Evolutionary conservation across 2,329 filamentous ascomycete genomes (phyloP).

Genomic region (Hymenoscyphus salicellus): DNA sequence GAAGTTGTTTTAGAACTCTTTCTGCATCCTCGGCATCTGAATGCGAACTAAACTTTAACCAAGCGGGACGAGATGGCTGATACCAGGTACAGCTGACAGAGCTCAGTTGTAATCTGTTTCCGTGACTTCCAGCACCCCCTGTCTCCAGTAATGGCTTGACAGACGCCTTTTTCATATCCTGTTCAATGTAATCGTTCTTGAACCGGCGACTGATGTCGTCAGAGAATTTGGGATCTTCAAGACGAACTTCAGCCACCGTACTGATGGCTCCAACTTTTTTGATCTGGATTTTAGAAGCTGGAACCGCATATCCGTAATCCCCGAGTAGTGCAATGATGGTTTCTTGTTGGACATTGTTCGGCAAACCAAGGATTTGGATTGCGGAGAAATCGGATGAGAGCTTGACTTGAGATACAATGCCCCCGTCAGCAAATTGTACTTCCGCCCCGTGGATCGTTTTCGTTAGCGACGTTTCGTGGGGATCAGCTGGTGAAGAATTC

Average conservation of each 20-base stretch:
- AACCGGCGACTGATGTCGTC: conserved; percentile 5
- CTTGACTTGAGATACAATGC: conserved; percentile 10
- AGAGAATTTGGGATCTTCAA: conserved; percentile 14
- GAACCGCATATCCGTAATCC: conserved; percentile 5
- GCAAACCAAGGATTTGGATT: conserved; percentile 15
- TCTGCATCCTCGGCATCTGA: conserved; percentile 1
- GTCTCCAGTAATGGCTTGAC: conserved; percentile 3
- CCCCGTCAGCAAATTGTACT: conserved; percentile 12
- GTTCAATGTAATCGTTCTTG: not conserved
- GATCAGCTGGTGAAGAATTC: not conserved
- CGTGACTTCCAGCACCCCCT: not conserved
- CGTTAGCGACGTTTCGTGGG: not conserved
- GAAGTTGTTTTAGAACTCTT: not conserved
- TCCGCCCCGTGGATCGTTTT: conserved; percentile 7
- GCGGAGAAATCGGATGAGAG: conserved; percentile 16
- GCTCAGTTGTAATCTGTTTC: conserved; percentile 14
- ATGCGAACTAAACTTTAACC: conserved; percentile 6
- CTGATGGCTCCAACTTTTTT: conserved; percentile 4
- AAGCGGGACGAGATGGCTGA: conserved; percentile 11
- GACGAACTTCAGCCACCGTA: conserved; percentile 13
- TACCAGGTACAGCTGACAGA: conserved; percentile 18
- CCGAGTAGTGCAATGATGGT: conserved; percentile 7
- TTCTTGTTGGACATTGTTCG: not conserved
- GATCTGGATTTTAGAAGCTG: conserved; percentile 4
- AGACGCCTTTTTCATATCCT: not conserved